Evolutionary conservation across 768 basidiomycete genomes (phyloP), one percentile per base, ranked within the genome.

Genomic region (Amanita brunnescens): DNA sequence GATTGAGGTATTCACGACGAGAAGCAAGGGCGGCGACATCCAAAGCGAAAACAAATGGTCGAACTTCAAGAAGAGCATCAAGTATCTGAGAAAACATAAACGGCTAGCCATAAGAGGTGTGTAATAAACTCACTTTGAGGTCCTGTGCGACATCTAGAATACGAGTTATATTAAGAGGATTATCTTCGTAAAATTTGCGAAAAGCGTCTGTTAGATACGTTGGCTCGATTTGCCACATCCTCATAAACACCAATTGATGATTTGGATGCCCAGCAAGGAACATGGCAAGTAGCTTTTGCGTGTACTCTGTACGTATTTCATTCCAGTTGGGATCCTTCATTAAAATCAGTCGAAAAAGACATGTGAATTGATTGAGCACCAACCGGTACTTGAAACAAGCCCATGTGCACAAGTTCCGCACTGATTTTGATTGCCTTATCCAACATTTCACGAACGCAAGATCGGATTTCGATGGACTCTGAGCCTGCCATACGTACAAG

Each of bases 61-160:
- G 83, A 37, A 91, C 85, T 61, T 91, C 88, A 43, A 99, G 77
- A 18, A 99, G 74, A n/a, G 90, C 78, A 62, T 95, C 93, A 43
- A 98, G 76, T 55, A 96, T 93, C 89, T 92, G 56, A 20, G 51
- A 41, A n/a, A 34, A 29, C 13, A 21, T 35, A 10, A 43, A 52
- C 43, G 38, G 18, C 23, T 21, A 52, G 52, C 6, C 7, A 32
- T 26, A 14, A 24, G 14, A 37, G 40, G 14, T 9, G n/a, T 16
- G 18, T n/a, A 14, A 39, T 30, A 13, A 23, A 49, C 34, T 10
- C 62, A 87, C 93, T 74, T 95, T 94, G 52, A 97, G 75, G 61
- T 97, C 93, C 63, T 93, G 91, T 8, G 91, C 93, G 23, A 97
- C 88, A 61, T 99, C 96, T 46, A 98, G 71, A 42, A 99, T 93